A percentile compares a stretch with the other conserved stretches of the same genome.
Evolutionary conservation across 169 alveolate species (phyloP).

Genomic region (Plasmodium reichenowi): DNA sequence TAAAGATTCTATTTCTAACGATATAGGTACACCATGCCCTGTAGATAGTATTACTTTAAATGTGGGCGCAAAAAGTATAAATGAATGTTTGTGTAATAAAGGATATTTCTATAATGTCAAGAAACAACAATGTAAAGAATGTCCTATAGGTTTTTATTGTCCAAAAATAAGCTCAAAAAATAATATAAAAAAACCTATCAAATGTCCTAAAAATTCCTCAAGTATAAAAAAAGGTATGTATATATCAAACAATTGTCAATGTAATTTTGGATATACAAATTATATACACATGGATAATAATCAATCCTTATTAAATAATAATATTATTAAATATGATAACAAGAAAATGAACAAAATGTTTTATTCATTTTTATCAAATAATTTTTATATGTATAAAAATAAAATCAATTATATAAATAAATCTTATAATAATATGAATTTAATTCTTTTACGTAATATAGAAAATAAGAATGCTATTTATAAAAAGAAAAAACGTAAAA

Average conservation of each 20-base stretch:
- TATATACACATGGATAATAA: slow-evolving; percentile 7
- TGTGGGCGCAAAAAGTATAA: slow-evolving; percentile 79
- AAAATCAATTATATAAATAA: too few species aligned
- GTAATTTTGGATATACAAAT: slow-evolving; percentile 81
- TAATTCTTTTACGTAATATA: not conserved
- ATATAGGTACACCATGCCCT: slow-evolving; percentile 82
- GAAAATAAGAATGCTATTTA: not conserved
- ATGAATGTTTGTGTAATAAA: slow-evolving; percentile 79
- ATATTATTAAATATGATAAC: slow-evolving; percentile 14
- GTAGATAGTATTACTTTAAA: slow-evolving; percentile 81
- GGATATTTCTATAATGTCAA: slow-evolving; percentile 75
- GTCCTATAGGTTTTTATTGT: slow-evolving; percentile 88
- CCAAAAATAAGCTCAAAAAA: slow-evolving; percentile 75
- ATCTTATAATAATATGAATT: too few species aligned
- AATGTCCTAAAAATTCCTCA: slow-evolving; percentile 79
- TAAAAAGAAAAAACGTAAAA: slow-evolving; percentile 7
- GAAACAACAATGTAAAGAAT: slow-evolving; percentile 69
- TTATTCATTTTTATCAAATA: not conserved
- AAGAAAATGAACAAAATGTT: slow-evolving; percentile 1
- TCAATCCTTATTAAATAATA: slow-evolving; percentile 6
- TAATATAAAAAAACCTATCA: slow-evolving; percentile 72
- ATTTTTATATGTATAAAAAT: not conserved
- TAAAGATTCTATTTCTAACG: slow-evolving; percentile 80
- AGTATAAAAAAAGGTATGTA: slow-evolving; percentile 76
- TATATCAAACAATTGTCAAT: slow-evolving; percentile 75